A percentile compares a stretch with the other conserved stretches of the same genome.
These are phyloP conservation scores for Boechera divaricarpa DNA, from an alignment of 345 rosid species.

Conservation along the genomic window DNA sequence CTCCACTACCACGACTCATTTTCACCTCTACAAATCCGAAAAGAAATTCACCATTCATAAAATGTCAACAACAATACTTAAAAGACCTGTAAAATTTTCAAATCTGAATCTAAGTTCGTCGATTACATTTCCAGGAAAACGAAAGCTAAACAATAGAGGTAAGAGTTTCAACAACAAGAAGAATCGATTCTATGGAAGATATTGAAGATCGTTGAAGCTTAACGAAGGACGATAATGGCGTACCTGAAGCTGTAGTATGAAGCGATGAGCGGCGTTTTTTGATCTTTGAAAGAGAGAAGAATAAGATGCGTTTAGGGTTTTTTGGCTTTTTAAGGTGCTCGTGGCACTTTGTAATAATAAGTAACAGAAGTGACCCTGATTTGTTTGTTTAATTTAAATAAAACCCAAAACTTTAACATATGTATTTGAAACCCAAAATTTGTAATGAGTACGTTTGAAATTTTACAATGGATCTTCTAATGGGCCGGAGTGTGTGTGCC, in stretches of 20 bases:
- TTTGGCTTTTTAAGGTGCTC: neutral
- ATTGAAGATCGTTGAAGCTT: neutral
- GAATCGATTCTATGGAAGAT: neutral
- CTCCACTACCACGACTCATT: conserved; percentile 44
- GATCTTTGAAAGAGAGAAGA: conserved; percentile 11
- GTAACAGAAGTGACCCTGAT: neutral
- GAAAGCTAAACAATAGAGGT: neutral
- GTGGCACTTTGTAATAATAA: neutral
- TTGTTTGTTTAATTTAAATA: neutral
- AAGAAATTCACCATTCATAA: neutral
- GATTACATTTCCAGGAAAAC: neutral
- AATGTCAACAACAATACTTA: neutral
- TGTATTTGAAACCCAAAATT: neutral
- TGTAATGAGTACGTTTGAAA: neutral
- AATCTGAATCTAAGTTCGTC: neutral
- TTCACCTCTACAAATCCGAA: conserved; percentile 23
- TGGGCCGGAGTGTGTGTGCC: neutral
- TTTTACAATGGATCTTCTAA: neutral
- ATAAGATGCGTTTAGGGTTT: conserved; percentile 25
- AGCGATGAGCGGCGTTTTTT: conserved; percentile 29
- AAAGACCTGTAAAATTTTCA: neutral
- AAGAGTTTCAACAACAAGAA: neutral
- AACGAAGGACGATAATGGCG: neutral
- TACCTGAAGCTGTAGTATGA: conserved; percentile 20
- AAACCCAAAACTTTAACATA: neutral